These are phyloP conservation scores for Phytophthora fragariae DNA, from an alignment of 352 stramenopile species.

Conservation along the genomic window DNA sequence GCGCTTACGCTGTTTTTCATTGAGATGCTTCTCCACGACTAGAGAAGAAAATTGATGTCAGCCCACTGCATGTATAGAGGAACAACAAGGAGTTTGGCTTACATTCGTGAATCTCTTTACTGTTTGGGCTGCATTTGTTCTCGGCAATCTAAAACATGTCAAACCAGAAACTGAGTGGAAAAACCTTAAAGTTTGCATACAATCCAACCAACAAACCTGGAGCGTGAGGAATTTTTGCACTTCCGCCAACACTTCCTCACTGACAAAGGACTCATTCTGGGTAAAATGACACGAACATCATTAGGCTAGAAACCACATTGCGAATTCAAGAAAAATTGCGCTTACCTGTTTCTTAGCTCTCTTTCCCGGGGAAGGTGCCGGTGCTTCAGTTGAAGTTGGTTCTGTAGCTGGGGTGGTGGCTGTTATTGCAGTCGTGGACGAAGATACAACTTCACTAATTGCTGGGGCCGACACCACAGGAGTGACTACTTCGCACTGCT, in stretches of 20 bases:
- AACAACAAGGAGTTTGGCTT: slow-evolving; percentile 5
- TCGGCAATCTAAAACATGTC: slow-evolving; percentile 45
- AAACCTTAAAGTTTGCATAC: too few relatives aligned
- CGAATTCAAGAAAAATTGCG: not conserved
- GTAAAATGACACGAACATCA: slow-evolving; percentile 1
- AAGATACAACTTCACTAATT: not conserved
- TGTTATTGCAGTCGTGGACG: not conserved
- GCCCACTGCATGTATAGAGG: not conserved
- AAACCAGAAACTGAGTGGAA: too few relatives aligned
- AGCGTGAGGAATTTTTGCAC: slow-evolving; percentile 47
- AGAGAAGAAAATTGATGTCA: not conserved
- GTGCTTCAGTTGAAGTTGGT: not conserved
- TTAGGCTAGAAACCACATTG: not conserved
- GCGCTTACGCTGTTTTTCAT: slow-evolving; percentile 45
- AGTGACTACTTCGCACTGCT: not conserved
- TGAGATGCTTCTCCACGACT: slow-evolving; percentile 50
- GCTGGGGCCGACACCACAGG: not conserved
- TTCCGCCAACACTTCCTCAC: slow-evolving; percentile 32
- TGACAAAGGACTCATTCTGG: slow-evolving; percentile 41
- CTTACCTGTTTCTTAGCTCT: slow-evolving; percentile 27
- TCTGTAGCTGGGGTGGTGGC: not conserved
- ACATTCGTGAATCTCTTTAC: slow-evolving; percentile 69
- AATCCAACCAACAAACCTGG: slow-evolving; percentile 33
- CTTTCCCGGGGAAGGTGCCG: slow-evolving; percentile 19
- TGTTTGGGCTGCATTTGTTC: slow-evolving; percentile 60